A percentile compares a stretch with the other conserved stretches of the same genome.
These are phyloP conservation scores for Lachnellula occidentalis DNA, from an alignment of 2,329 filamentous ascomycete species.

Conservation along the genomic window DNA sequence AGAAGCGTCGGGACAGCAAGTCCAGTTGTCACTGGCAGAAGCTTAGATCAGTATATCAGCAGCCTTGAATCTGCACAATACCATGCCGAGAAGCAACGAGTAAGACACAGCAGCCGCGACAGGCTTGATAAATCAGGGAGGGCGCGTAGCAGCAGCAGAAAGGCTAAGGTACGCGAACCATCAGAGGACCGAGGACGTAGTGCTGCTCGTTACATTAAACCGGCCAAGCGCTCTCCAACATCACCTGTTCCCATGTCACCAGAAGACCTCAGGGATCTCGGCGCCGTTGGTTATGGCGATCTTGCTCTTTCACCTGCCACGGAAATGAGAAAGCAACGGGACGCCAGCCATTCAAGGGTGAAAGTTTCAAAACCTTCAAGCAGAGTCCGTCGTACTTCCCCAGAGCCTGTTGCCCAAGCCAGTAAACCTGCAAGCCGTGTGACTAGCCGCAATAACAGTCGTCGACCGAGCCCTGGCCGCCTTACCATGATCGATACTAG, in stretches of 20 bases:
- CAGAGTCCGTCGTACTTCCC: conserved; percentile 26
- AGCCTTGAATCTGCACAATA: conserved; percentile 74
- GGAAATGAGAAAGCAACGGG: conserved; percentile 17
- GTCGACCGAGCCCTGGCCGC: conserved; percentile 33
- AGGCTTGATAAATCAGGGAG: conserved; percentile 36
- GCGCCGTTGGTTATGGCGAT: conserved; percentile 32
- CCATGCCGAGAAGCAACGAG: conserved; percentile 48
- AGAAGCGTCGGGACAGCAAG: conserved; percentile 40
- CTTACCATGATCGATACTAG: conserved; percentile 36
- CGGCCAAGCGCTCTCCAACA: conserved; percentile 80
- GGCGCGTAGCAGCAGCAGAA: conserved; percentile 44
- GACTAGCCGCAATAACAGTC: conserved; percentile 36
- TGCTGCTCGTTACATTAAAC: conserved; percentile 61
- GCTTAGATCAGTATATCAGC: conserved; percentile 78
- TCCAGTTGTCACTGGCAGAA: conserved; percentile 56
- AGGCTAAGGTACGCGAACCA: conserved; percentile 48
- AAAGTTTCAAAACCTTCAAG: conserved; percentile 33
- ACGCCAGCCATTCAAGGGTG: conserved; percentile 27
- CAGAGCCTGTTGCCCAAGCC: conserved; percentile 20
- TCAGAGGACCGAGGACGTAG: conserved; percentile 69
- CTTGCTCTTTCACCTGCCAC: conserved; percentile 24
- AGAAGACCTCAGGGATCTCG: conserved; percentile 67
- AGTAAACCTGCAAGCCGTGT: conserved; percentile 29
- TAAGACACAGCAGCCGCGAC: conserved; percentile 45
- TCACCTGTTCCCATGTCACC: conserved; percentile 94